Base-by-base conservation (phyloP, 2,329 filamentous ascomycete genomes). In the Lachnellula suecica region DNA sequence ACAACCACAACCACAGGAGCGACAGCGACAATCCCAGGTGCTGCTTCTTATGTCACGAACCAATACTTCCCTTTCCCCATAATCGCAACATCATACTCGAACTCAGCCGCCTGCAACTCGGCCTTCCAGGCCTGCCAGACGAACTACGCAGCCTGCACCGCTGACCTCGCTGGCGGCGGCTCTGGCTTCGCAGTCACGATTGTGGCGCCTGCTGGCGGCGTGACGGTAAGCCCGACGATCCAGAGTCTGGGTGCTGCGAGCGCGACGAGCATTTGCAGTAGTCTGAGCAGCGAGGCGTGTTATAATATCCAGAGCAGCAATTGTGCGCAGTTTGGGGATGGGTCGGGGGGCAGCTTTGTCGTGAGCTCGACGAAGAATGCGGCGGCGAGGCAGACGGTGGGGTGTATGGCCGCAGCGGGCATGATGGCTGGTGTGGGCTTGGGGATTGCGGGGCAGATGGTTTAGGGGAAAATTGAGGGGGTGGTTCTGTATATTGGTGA, bases 41-140 rank as follows among this genome's bases (percentile, higher is more conserved):
- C 69, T 2, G 71, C 71, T 19, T 80, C 79, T 29, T 82, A 75
- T 63, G 79, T 85, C 17, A 68, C 74, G 38, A 85, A 85, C 64
- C 59, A 71, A 23, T 84, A 79, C 67, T 85, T 84, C 65, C 74
- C 78, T 10, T 85, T 84, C 65, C 82, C 82, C 2, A 79, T 80
- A 61, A 74, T 83, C 47, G 53, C 64, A 43, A 82, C 78, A 1
- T 74, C 73, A 11, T 83, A 81, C 56, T 63, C 69, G 52, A 76
- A 83, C 59, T 66, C 69, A 17, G 77, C 70, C 13, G 74, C 75
- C 5, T 85, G 82, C 62, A 73, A 74, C 3, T 72, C 76, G 0
- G 82, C 81, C 15, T 69, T 77, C 44, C 68, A 65, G 37, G 73
- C 75, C 50, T 85, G 82, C 67, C 74, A 74, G 41, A 64, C 68